A percentile compares a stretch with the other conserved stretches of the same genome.
These are phyloP conservation scores for Aureobasidium zeae DNA, from an alignment of 2,329 filamentous ascomycete genomes.

Conservation along the genomic window DNA sequence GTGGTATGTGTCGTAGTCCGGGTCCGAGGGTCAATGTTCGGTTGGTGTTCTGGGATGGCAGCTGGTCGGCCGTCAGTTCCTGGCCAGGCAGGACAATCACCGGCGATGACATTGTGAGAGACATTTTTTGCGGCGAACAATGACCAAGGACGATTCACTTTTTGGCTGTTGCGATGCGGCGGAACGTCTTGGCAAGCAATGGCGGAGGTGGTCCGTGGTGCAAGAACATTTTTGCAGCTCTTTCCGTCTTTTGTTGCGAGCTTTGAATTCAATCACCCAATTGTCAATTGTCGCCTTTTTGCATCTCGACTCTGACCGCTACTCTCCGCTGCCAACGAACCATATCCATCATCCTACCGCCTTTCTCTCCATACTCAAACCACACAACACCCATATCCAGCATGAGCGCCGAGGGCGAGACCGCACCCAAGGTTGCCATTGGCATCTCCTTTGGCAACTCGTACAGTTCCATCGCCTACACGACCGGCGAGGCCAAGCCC, in stretches of 20 bases:
- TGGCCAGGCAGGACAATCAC: conserved; percentile 78
- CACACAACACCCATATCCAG: conserved; percentile 18
- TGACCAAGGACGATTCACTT: conserved; percentile 7
- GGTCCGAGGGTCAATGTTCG: conserved; percentile 70
- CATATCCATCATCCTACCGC: too few relatives aligned
- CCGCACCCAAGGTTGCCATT: conserved; percentile 59
- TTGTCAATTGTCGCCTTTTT: too few relatives aligned
- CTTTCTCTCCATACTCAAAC: not conserved
- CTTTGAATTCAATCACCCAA: too few relatives aligned
- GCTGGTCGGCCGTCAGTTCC: conserved; percentile 51
- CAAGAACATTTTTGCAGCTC: too few relatives aligned
- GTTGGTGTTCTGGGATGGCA: conserved; percentile 59
- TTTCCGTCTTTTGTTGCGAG: too few relatives aligned
- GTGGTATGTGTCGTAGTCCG: conserved; percentile 71
- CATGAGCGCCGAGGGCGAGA: conserved; percentile 45
- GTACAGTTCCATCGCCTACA: conserved; percentile 94
- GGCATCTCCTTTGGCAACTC: conserved; percentile 97
- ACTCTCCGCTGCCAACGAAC: too few relatives aligned
- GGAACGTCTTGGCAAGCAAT: not conserved
- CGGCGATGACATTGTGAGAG: conserved; percentile 17
- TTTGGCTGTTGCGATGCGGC: not conserved
- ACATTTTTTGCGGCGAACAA: conserved; percentile 1
- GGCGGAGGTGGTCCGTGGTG: not conserved
- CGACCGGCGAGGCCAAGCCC: conserved; percentile 76
- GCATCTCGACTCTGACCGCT: too few relatives aligned